A percentile compares a stretch with the other conserved stretches of the same genome.
These are phyloP conservation scores for Brassica carinata DNA, from an alignment of 345 rosid species.

Conservation along the genomic window DNA sequence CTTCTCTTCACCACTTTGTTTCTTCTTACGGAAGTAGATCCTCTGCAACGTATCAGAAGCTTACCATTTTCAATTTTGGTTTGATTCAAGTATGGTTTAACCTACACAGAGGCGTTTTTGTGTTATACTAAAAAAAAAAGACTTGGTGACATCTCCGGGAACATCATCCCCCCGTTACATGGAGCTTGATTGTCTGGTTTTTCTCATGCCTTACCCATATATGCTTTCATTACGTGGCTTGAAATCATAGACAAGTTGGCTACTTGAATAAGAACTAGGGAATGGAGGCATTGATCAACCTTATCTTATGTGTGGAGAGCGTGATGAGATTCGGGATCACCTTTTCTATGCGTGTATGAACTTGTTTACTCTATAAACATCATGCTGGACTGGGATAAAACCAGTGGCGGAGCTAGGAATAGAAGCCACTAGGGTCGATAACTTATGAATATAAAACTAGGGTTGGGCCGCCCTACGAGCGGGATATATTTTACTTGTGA, in stretches of 20 bases:
- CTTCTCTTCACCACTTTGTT: too few species aligned
- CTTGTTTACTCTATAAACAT: not conserved
- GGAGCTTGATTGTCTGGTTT: not conserved
- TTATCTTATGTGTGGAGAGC: not conserved
- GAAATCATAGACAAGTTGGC: not conserved
- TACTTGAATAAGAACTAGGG: not conserved
- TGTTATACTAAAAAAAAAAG: not conserved
- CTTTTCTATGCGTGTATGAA: not conserved
- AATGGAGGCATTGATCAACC: not conserved
- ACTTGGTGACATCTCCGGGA: not conserved
- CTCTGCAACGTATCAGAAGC: too few species aligned
- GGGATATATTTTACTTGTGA: too few species aligned
- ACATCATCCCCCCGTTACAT: not conserved
- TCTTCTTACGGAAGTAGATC: too few species aligned
- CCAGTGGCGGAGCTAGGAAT: not conserved
- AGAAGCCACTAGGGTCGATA: too few species aligned
- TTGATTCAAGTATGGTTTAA: not conserved
- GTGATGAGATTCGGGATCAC: not conserved
- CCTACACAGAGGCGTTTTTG: not conserved
- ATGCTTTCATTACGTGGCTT: not conserved
- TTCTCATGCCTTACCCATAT: not conserved
- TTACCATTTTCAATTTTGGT: not conserved
- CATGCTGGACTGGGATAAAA: not conserved
- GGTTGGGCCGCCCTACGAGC: too few species aligned
- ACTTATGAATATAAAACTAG: too few species aligned